A percentile compares a stretch with the other conserved stretches of the same genome.
These are phyloP conservation scores for Beauveria sp. DNA, from an alignment of 2,329 filamentous ascomycete species.

Conservation along the genomic window DNA sequence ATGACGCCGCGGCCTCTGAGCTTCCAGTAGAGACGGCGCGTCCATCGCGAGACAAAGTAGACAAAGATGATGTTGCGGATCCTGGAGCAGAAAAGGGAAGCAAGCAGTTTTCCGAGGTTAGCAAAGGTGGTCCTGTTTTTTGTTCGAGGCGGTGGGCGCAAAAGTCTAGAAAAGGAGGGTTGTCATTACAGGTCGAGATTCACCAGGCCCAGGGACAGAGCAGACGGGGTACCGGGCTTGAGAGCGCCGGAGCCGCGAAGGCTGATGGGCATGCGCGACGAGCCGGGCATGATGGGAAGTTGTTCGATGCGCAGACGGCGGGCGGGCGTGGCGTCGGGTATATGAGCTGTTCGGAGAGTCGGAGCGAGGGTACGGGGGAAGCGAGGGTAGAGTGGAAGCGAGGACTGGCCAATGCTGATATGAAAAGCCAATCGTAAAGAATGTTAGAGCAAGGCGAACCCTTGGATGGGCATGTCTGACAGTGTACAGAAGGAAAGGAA, in stretches of 20 bases:
- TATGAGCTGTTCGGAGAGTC: not conserved
- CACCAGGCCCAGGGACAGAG: conserved; percentile 49
- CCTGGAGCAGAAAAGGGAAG: conserved; percentile 32
- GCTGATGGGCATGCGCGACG: conserved; percentile 63
- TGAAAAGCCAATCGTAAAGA: not conserved
- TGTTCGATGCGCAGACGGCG: not conserved
- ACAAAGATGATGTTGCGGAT: conserved; percentile 83
- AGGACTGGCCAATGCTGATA: not conserved
- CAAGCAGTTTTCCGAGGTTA: not conserved
- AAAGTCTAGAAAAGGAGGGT: not conserved
- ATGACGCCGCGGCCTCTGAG: conserved; percentile 82
- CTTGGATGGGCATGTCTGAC: not conserved
- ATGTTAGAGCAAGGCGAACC: not conserved
- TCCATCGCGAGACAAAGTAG: conserved; percentile 78
- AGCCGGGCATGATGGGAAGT: conserved; percentile 48
- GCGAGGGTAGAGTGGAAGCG: not conserved
- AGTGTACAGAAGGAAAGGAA: not conserved
- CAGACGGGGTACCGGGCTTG: conserved; percentile 45
- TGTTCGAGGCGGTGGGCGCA: not conserved
- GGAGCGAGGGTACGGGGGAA: too few species aligned
- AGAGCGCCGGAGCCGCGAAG: conserved; percentile 59
- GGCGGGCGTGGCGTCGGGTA: not conserved
- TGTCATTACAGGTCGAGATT: conserved; percentile 58
- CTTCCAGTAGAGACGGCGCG: conserved; percentile 72
- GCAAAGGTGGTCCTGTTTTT: not conserved